Percentiles rank a stretch among this genome's conserved stretches.
Evolutionary conservation across 108 stramenopile species (phyloP).

Genomic region (Pseudonitzschia pungens): DNA sequence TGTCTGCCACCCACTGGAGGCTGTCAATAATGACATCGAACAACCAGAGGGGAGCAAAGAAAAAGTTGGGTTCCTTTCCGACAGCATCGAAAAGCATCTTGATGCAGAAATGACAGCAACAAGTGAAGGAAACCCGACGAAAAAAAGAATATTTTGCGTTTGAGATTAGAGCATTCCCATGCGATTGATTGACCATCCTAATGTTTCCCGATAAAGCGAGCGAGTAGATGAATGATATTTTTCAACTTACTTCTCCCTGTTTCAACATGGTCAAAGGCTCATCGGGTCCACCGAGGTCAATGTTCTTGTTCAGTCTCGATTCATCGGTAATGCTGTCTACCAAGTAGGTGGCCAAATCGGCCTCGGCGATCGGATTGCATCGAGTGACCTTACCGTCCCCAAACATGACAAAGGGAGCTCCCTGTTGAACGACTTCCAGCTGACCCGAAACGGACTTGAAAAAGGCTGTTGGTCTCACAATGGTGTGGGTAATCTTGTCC

Average conservation of each 20-base stretch:
- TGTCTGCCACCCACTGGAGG: conserved; percentile 79
- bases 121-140: neutral
- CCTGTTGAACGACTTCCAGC: conserved; percentile 88
- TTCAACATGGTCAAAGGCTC: conserved; percentile 89
- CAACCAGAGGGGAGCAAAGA: conserved; percentile 83
- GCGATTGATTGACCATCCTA: too few species aligned
- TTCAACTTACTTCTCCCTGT: conserved; percentile 77
- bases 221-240: too few species aligned
- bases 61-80: conserved; percentile 85
- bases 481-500: conserved; percentile 75
- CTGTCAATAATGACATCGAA: conserved; percentile 91
- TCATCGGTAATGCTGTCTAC: conserved; percentile 83
- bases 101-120: neutral
- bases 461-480: conserved; percentile 96
- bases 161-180: too few species aligned
- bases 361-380: conserved; percentile 95
- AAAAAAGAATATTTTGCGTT: too few species aligned
- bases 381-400: conserved; percentile 82
- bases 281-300: conserved; percentile 94
- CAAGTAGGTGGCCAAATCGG: conserved; percentile 89
- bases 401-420: conserved; percentile 96
- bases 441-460: conserved; percentile 97
- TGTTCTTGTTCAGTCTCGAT: conserved; percentile 59
- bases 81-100: conserved; percentile 78
- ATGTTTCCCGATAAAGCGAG: too few species aligned